Evolutionary conservation across 768 basidiomycete genomes (phyloP), one percentile per base, ranked within the genome.

Genomic region (Hygrophoropsis aurantiaca): DNA sequence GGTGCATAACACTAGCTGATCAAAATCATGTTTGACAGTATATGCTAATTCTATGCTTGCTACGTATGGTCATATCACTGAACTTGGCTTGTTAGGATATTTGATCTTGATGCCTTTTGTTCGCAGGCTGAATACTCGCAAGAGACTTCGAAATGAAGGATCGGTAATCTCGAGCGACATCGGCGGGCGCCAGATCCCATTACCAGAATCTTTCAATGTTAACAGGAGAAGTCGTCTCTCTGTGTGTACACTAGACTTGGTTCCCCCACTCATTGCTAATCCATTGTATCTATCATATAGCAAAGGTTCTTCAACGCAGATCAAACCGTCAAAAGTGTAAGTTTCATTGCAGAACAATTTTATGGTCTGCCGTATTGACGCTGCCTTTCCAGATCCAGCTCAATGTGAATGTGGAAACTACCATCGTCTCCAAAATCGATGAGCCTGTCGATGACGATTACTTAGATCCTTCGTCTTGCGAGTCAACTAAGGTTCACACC

Each of bases 31-130:
- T 8, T 13, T 25, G 4, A 6, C 6, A 66, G 65, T 66, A 41
- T 66, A 66, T 8, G 65, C 65, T 1, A 66, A 66, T 42, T 66
- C 67, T 8, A 54, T 66, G 4, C 65, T 66, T 3, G 65, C 67
- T 5, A 69, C 65, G 67, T 66, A 34, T 6, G 65, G 13, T 18
- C n/a, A 3, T 13, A n/a, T n/a, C 36, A 20, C 11, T 42, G 11
- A 10, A 7, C 20, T 9, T 42, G n/a, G n/a, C 27, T 30, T 30
- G 27, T 13, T 30, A 6, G 27, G 7, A 13, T 7, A 30, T 13
- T 13, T 7, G 13, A 6, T 7, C 13, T 30, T 7, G 13, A 30
- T 30, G 27, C 13, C 27, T 30, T 13, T 8, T 26, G 1, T 30
- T 10, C 40, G n/a, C 24, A 66, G 64, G 27, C 33, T 66, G 0